Conservation (phyloP, 2,329 filamentous ascomycete species). For the Colletotrichum coccodes region DNA sequence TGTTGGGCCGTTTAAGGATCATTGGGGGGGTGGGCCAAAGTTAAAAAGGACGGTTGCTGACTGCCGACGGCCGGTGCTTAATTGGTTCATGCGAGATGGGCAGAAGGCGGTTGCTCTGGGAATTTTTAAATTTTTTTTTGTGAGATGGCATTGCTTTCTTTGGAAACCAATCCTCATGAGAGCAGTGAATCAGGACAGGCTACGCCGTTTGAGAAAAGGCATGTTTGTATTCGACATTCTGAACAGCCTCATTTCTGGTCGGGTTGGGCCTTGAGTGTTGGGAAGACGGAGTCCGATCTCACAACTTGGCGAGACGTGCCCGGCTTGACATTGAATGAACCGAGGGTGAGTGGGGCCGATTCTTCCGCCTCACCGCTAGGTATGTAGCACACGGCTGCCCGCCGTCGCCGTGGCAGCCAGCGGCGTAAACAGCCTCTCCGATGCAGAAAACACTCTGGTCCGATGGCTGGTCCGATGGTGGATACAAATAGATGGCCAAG, state of each 20-base stretch:
- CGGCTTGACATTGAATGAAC: background rate
- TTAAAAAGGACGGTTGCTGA: background rate
- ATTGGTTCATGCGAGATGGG: background rate
- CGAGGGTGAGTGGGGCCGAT: slow-evolving; percentile 3
- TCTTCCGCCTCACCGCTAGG: background rate
- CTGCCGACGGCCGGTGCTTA: background rate
- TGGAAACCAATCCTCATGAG: too few relatives aligned
- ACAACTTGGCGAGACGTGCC: background rate
- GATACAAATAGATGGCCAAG: background rate
- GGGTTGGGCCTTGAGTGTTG: background rate
- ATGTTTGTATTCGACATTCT: too few relatives aligned
- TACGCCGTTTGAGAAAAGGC: background rate
- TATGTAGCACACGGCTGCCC: background rate
- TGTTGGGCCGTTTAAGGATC: background rate
- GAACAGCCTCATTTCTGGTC: background rate
- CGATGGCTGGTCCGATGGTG: background rate
- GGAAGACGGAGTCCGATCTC: background rate
- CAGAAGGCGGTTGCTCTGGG: too few relatives aligned
- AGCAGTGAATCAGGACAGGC: background rate
- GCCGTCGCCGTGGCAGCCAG: background rate
- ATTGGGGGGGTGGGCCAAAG: background rate
- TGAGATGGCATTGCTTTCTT: background rate
- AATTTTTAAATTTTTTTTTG: background rate
- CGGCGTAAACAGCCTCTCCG: background rate
- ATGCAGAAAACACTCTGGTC: background rate